Base-by-base conservation (phyloP, 352 stramenopile species). In the Globisporangium okanoganense region DNA sequence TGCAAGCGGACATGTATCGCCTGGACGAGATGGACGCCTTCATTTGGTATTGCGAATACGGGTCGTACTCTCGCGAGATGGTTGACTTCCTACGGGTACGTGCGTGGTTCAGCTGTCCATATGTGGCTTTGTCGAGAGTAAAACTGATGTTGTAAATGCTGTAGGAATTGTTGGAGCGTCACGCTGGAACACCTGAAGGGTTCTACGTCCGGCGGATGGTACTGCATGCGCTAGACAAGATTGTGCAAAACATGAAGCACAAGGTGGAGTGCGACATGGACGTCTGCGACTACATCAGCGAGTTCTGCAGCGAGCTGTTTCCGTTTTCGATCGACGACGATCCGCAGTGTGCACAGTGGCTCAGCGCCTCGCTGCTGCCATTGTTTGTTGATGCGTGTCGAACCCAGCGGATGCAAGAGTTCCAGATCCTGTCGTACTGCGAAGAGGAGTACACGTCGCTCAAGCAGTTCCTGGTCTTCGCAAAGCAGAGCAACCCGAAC, bases 191-290 rank as follows among this genome's bases (percentile, higher is more conserved):
- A 24, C 65, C 65, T 12, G 59, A 75, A 41, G 45, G 69, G 0
- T 65, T 82, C 38, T 92, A 89, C 45, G 77, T 88, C 27, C 78
- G 82, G 18, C 82, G 86, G 0, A 85, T 95, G 67, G 72, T 89
- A 29, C 69, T 95, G 6, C 79, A 87, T 44, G 79, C 77, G n/a
- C 65, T 95, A 2, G 77, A 94, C 71, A 78, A 77, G 55, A 72
- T 93, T 50, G 82, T 92, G 14, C 71, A 92, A 55, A 90, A 79
- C 45, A 68, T 94, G 43, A 85, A 91, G 65, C 79, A 92, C 41
- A 79, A 75, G 31, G 74, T 90, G n/a, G 70, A 87, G 55, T 75
- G 81, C 22, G 67, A 91, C 62, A 72, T 68, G 36, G 71, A 82
- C 4, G 65, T 87, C 4, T 91, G 81, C 69, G 73, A 75, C 40